Evolutionary conservation across 169 alveolate species (phyloP), one percentile per base, ranked within the genome.

Genomic region (Cryptosporidium sp.): DNA sequence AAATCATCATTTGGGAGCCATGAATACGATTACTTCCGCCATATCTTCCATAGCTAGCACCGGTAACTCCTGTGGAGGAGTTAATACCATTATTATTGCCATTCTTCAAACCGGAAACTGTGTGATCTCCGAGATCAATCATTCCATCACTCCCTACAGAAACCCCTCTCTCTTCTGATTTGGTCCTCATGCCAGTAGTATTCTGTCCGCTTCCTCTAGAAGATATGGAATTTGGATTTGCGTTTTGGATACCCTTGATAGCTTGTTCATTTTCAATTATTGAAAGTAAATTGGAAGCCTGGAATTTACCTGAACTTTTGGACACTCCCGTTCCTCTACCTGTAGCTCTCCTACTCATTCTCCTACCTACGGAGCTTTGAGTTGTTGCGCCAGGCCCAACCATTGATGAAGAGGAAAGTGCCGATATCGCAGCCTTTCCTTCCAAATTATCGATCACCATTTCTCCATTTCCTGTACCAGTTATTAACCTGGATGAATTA

Each of bases 241-340:
- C 3, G 29, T 29, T 41, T 31, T 70, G 68, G 5, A 10, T 16
- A 3, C 26, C 23, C n/a, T 70, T 70, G 0, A 51, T 18, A 26
- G 58, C 33, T 50, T 48, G 62, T 50, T 70, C 84, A 48, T 31
- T 50, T n/a, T 70, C 84, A 45, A 70, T 70, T 0, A 70, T 70
- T 43, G 84, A 70, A 5, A 70, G 43, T 29, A 70, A 48, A 70
- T 70, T 70, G 2, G 65, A 48, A 37, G 84, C 84, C 14, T 70
- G 84, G 23, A 39, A 37, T 50, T 29, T 48, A 21, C 67, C 37
- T 70, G 84, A 70, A 70, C 39, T 48, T 31, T 50, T 70, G 1
- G 84, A 43, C 8, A 50, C 39, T 26, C 84, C 68, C 23, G 48
- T 1, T 14, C 84, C 68, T 45, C 84, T 41, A 43, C 39, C 58